These are phyloP conservation scores for Hericium coralloides DNA, from an alignment of 768 basidiomycete species.

Conservation along the genomic window DNA sequence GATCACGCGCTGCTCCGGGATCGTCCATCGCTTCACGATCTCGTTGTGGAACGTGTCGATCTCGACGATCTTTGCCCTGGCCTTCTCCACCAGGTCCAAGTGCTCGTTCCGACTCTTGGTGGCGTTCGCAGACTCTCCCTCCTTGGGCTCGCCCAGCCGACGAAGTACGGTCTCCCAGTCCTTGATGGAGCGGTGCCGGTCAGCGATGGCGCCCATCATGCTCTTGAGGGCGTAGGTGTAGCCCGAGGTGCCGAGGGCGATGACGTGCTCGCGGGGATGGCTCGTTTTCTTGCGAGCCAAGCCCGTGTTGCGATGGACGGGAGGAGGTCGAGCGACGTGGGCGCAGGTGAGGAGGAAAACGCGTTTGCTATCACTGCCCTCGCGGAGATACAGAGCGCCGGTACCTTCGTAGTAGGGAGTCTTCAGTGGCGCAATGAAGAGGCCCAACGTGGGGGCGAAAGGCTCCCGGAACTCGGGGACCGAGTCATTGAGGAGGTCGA, in stretches of 20 bases:
- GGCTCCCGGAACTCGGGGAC: constrained; percentile 23
- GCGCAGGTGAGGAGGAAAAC: constrained; percentile 24
- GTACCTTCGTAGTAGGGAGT: constrained; percentile 30
- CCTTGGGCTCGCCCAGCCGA: constrained; percentile 15
- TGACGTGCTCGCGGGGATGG: neutral
- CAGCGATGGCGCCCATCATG: constrained; percentile 4
- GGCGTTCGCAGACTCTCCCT: constrained; percentile 15
- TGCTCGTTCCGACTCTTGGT: constrained; percentile 16
- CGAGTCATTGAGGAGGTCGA: constrained; percentile 19
- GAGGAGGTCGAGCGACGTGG: constrained; percentile 31
- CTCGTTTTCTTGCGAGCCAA: neutral
- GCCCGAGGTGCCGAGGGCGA: constrained; percentile 5
- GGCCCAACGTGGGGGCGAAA: constrained; percentile 29
- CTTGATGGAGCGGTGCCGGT: constrained; percentile 3
- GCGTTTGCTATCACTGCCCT: constrained; percentile 17
- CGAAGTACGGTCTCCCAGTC: constrained; percentile 16
- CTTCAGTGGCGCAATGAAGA: constrained; percentile 27
- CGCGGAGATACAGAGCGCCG: constrained; percentile 25
- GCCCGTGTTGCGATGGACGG: constrained; percentile 18
- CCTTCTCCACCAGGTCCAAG: constrained; percentile 12
- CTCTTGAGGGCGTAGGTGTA: constrained; percentile 3
- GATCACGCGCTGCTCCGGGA: constrained; percentile 20
- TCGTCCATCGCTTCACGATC: constrained; percentile 18
- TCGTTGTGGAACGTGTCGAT: constrained; percentile 20
- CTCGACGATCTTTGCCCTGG: constrained; percentile 17